Evolutionary conservation across 148 eudicot genomes (phyloP), one percentile per base, ranked within the genome.

Genomic region (Silene uniflora): DNA sequence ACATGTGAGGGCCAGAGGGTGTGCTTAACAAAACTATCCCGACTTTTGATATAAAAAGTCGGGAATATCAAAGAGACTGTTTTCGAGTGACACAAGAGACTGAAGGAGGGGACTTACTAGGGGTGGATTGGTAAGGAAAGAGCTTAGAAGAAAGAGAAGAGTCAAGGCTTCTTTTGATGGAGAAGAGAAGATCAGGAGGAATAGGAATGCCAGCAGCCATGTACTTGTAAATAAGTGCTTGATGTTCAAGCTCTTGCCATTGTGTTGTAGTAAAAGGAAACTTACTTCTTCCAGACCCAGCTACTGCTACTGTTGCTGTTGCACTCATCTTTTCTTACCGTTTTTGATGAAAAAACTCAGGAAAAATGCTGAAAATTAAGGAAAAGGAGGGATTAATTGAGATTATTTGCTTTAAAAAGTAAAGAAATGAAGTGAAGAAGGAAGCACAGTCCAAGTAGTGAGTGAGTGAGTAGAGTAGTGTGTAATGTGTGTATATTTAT

Each of bases 191-290:
- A 76, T 95, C 91, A 73, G 96, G 89, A 27, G 98, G 98, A 23
- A 95, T 83, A n/a, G 98, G 96, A 54, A 86, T 81, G 6, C 98
- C 98, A 67, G 97, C 90, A 21, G 88, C 84, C 92, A 95, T 92
- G 86, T 92, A 92, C 73, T 95, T 95, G 89, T 82, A 95, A 10
- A 92, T 85, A 2, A 92, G 86, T 59, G 98, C 97, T 79, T 95
- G 98, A 60, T 90, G 90, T 64, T 95, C 98, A 59, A 95, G 92
- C 44, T 95, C 98, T 84, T 92, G 93, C 93, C 96, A 92, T 67
- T 95, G 98, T 14, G 91, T 76, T 49, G 93, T 89, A 11, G 98
- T 92, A 79, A 95, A 95, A 2, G 97, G 98, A 61, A 80, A 90
- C 80, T 84, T 89, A 71, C 81, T 84, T 19, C 71, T 64, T 19